phyloP scores from a whole-genome alignment of 2,329 filamentous ascomycete genomes.

The Aspergillus ruber region DNA sequence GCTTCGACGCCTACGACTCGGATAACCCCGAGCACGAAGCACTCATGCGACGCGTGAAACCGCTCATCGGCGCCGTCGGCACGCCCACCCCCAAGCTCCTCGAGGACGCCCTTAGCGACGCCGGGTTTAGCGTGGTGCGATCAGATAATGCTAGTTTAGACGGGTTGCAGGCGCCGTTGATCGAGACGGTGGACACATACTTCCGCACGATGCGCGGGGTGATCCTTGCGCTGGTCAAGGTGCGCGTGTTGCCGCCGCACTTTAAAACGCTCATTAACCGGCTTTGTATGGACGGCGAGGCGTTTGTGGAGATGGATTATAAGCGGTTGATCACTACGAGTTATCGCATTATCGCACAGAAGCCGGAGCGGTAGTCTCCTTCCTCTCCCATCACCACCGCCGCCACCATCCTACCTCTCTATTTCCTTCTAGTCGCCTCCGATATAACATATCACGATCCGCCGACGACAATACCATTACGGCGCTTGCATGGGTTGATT shows the following conservation, averaged over 20 bases:
- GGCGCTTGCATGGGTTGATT: too few relatives aligned
- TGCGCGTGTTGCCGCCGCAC: slow-evolving; percentile 44
- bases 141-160: slow-evolving; percentile 50
- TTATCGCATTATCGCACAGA: slow-evolving; percentile 49
- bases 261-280: slow-evolving; percentile 51
- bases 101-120: slow-evolving; percentile 40
- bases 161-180: slow-evolving; percentile 47
- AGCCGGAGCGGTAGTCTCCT: slow-evolving; percentile 21
- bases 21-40: slow-evolving; percentile 42
- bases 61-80: slow-evolving; percentile 50
- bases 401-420: too few relatives aligned
- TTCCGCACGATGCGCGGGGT: slow-evolving; percentile 47
- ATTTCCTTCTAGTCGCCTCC: too few relatives aligned
- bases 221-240: slow-evolving; percentile 44
- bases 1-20: slow-evolving; percentile 45
- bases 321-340: slow-evolving; percentile 49
- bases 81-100: slow-evolving; percentile 46
- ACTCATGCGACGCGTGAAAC: slow-evolving; percentile 51
- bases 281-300: slow-evolving; percentile 48
- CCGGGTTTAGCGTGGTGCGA: slow-evolving; percentile 43
- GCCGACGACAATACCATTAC: too few relatives aligned
- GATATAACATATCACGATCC: too few relatives aligned
- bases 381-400: neutral
- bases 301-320: slow-evolving; percentile 51
- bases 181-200: slow-evolving; percentile 50